phyloP scores from a whole-genome alignment of 805 yeast species.

The Cyberlindnera euphorbiiphila region DNA sequence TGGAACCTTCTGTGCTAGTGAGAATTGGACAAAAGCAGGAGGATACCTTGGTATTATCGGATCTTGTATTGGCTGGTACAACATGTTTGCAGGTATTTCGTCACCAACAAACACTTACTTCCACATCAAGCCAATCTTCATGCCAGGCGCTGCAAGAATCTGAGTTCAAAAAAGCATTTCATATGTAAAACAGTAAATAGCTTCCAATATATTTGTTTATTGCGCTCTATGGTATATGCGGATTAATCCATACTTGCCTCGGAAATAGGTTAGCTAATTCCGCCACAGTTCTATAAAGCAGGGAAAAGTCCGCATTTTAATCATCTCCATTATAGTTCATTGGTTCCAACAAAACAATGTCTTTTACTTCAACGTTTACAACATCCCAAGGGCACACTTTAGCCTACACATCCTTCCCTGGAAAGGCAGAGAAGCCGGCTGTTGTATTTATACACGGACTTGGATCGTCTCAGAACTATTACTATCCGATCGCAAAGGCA shows the following conservation, averaged over 20 bases:
- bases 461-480: conserved; percentile 10
- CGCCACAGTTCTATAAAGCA: not conserved
- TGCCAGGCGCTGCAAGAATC: conserved; percentile 3
- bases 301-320: no score
- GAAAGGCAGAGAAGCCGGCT: not conserved
- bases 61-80: conserved; percentile 4
- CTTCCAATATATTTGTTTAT: no score
- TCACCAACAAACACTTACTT: conserved; percentile 1
- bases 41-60: conserved; percentile 3
- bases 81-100: conserved; percentile 2
- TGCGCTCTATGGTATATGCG: not conserved
- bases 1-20: conserved; percentile 1
- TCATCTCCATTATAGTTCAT: no score
- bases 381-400: conserved; percentile 3
- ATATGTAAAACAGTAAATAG: not conserved
- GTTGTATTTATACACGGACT: conserved; percentile 10
- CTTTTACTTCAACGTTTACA: conserved; percentile 1
- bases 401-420: conserved; percentile 2
- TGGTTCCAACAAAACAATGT: not conserved
- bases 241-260: not conserved
- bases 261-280: not conserved
- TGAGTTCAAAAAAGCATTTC: not conserved
- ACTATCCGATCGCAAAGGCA: conserved; percentile 8
- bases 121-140: conserved; percentile 2
- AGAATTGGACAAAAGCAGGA: conserved; percentile 2